Evolutionary conservation across 768 basidiomycete species (phyloP), one percentile per base, ranked within the genome.

Genomic region (Omphalotus guepiniiformis): DNA sequence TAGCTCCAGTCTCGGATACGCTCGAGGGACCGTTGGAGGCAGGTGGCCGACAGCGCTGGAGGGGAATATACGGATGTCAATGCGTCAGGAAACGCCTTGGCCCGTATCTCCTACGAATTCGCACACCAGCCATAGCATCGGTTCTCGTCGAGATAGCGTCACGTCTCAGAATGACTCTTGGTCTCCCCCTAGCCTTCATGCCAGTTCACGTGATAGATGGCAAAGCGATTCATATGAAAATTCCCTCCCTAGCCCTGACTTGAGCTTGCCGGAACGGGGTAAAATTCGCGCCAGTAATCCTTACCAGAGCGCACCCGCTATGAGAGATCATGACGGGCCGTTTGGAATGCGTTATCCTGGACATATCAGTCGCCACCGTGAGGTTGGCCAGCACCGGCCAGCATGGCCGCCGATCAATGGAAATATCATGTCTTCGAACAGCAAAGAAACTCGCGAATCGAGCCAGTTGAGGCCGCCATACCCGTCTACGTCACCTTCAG

Each of bases 281-380:
- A 65, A 73, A 32, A 51, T 63, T 19, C 63, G 74, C 30, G 57
- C 69, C 6, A 65, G 58, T 21, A 69, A 68, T 42, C 61, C 69
- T 2, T 71, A 74, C 49, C 9, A 50, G 49, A 50, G 51, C 49
- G 30, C 52, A 42, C 32, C 44, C 42, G 43, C 49, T 25, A 19
- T 46, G 22, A 46, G 55, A 23, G 55, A 55, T 43, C 34, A 49
- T 11, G 55, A 55, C 4, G 41, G 19, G 4, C 42, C 49, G 3
- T 39, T 53, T 19, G 47, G 30, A 11, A 41, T 52, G 16, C 23
- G 55, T 7, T 55, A 53, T 26, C 34, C 13, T 12, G 43, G 42
- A 6, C 29, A 47, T 27, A 41, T 44, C 29, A 47, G 51, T 19
- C 35, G 28, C 3, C 55, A 57, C 32, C 61, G 68, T 41, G 71